Percentiles rank a stretch among this genome's conserved stretches.
These are phyloP conservation scores for Lactarius sanguifluus DNA, from an alignment of 768 basidiomycete genomes.

Conservation along the genomic window DNA sequence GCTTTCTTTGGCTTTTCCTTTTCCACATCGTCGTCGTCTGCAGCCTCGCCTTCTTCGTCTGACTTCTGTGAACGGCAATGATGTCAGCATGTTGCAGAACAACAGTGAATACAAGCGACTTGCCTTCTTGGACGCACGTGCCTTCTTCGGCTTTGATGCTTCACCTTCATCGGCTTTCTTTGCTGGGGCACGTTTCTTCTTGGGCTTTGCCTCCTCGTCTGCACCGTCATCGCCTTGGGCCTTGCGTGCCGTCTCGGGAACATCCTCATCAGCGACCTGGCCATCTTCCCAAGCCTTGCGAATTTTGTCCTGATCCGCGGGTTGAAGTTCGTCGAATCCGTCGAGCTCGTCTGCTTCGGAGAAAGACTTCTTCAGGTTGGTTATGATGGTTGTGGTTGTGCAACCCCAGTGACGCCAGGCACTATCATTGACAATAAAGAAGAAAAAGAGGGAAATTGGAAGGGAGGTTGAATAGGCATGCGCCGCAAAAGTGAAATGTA, in stretches of 20 bases:
- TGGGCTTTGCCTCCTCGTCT: slow-evolving; percentile 38
- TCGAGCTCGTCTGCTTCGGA: slow-evolving; percentile 69
- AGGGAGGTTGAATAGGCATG: background rate
- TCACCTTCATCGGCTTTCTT: slow-evolving; percentile 40
- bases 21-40: slow-evolving; percentile 43
- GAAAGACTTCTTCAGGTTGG: slow-evolving; percentile 66
- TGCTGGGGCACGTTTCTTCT: slow-evolving; percentile 30
- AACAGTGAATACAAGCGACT: slow-evolving; percentile 2
- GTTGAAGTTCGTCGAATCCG: slow-evolving; percentile 72
- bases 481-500: background rate
- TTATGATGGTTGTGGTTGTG: slow-evolving; percentile 63
- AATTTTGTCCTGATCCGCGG: slow-evolving; percentile 71
- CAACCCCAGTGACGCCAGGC: slow-evolving; percentile 94
- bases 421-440: slow-evolving; percentile 39
- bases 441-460: background rate
- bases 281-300: slow-evolving; percentile 73
- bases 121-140: slow-evolving; percentile 30
- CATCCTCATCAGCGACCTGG: slow-evolving; percentile 79
- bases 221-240: slow-evolving; percentile 45
- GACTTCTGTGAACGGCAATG: slow-evolving; percentile 28
- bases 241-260: slow-evolving; percentile 72
- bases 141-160: slow-evolving; percentile 39
- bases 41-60: slow-evolving; percentile 41
- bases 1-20: slow-evolving; percentile 59
- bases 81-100: background rate